Conservation (phyloP, 495 filamentous ascomycete genomes). For the Astrocystis sublimbata region DNA sequence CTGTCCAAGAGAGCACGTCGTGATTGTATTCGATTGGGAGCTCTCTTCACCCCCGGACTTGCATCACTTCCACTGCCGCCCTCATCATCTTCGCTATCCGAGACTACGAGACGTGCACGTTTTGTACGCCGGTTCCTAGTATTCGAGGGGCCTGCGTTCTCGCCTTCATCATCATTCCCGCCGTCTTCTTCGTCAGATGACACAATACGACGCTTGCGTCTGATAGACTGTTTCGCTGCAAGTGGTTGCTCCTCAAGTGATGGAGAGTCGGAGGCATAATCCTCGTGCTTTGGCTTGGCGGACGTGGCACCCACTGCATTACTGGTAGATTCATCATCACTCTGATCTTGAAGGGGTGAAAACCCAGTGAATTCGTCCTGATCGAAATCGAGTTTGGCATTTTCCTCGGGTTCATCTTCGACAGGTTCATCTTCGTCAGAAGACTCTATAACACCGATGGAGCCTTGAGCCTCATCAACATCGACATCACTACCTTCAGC, state of each 20-base stretch:
- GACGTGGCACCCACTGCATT: constrained; percentile 13
- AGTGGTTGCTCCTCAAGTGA: constrained; percentile 17
- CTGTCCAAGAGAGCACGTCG: neutral
- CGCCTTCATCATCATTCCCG: neutral
- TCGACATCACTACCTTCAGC: constrained; percentile 27
- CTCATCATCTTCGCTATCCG: constrained; percentile 3
- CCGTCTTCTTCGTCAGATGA: constrained; percentile 26
- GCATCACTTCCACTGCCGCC: neutral
- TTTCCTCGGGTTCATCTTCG: constrained; percentile 24
- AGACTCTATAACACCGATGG: neutral
- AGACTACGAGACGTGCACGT: neutral
- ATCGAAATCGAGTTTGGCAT: constrained; percentile 11
- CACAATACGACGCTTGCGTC: constrained; percentile 30
- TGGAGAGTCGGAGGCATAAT: constrained; percentile 4
- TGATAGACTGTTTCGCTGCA: neutral
- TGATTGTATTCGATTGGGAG: neutral
- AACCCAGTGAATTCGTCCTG: constrained; percentile 23
- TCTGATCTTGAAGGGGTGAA: constrained; percentile 22
- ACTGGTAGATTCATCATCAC: constrained; percentile 4
- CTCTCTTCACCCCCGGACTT: neutral
- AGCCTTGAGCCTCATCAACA: neutral
- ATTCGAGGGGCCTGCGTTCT: too few species aligned
- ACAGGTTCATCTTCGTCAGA: constrained; percentile 12
- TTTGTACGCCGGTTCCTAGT: neutral
- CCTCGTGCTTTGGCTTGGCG: constrained; percentile 19